Percentiles rank a stretch among this genome's conserved stretches.
phyloP scores from a whole-genome alignment of 495 filamentous ascomycete species.

The Astrocystis sublimbata region DNA sequence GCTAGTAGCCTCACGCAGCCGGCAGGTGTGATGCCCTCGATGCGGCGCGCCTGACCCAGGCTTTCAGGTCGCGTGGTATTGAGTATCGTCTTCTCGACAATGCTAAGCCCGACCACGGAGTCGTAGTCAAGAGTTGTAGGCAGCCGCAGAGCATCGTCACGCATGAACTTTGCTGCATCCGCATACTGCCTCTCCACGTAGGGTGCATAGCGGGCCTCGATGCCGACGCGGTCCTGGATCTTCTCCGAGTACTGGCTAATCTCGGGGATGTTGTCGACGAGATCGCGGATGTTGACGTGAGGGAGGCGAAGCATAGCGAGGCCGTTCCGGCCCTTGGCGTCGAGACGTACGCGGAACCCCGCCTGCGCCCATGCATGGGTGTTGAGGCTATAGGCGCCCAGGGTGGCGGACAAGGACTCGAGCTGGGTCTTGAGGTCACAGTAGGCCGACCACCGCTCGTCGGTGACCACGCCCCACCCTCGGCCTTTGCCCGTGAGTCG shows the following conservation, averaged over 20 bases:
- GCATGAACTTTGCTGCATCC: constrained; percentile 63
- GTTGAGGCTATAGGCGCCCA: constrained; percentile 56
- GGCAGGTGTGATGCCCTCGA: constrained; percentile 75
- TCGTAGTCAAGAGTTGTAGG: constrained; percentile 79
- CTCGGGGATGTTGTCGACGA: constrained; percentile 57
- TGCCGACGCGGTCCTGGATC: constrained; percentile 66
- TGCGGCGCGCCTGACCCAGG: constrained; percentile 81
- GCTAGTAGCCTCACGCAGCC: constrained; percentile 59
- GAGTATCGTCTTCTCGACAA: constrained; percentile 74
- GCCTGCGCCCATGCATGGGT: constrained; percentile 63
- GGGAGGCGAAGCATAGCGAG: constrained; percentile 73
- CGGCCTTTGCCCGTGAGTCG: constrained; percentile 81
- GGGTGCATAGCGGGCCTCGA: constrained; percentile 83
- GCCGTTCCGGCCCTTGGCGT: constrained; percentile 62
- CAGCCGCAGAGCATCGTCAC: constrained; percentile 73
- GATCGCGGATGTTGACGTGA: constrained; percentile 53
- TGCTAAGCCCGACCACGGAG: constrained; percentile 67
- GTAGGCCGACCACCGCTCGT: constrained; percentile 76
- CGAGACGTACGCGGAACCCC: constrained; percentile 66
- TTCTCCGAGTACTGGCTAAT: constrained; percentile 50
- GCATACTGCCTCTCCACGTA: constrained; percentile 72
- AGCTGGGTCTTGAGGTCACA: constrained; percentile 62
- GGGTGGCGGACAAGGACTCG: constrained; percentile 59
- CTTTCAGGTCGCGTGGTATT: constrained; percentile 71
- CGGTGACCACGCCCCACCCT: constrained; percentile 72